Evolutionary conservation across 169 alveolate species (phyloP), one percentile per base, ranked within the genome.

Genomic region (Plasmodium chabaudi): DNA sequence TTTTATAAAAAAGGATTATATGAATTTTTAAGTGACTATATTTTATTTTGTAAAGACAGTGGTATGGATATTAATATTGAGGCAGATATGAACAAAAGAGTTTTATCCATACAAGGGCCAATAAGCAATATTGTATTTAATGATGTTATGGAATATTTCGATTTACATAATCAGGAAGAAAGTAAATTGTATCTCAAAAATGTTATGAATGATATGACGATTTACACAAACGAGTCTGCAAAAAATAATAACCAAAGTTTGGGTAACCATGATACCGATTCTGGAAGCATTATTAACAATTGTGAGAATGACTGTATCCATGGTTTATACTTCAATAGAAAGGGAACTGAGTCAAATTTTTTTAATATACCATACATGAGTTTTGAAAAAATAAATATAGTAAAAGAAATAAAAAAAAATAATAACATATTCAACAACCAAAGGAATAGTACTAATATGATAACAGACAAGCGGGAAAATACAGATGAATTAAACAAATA

Each of bases 41-140:
- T 68, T 57, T 87, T 93, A 51, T 86, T 90, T 60, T 91, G 94
- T 56, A 91, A 56, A 75, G 87, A 73, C 34, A 55, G 87, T 39
- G 96, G 94, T 1, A 39, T 93, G 84, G 94, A 90, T 70, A 87
- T 93, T 3, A 39, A 75, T 13, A 60, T 93, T 42, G 68, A 71
- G 23, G 94, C 89, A 9, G 73, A 71, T 25, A 63, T 57, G 13
- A 74, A 67, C 53, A 70, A 64, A 55, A 46, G 89, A 13, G 87
- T 87, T 49, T 60, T 93, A 61, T 73, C 91, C n/a, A 9, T 93
- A 10, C 93, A 93, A 47, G 96, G 96, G 1, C 96, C 96, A 0
- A 39, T 46, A 19, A 15, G 93, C 27, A 84, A 25, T 42, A 55
- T 88, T 21, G 87, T 86, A 9, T 67, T 93, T 56, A 57, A 70